phyloP scores from a whole-genome alignment of 2,329 filamentous ascomycete species.

The Diaporthe caulivora region DNA sequence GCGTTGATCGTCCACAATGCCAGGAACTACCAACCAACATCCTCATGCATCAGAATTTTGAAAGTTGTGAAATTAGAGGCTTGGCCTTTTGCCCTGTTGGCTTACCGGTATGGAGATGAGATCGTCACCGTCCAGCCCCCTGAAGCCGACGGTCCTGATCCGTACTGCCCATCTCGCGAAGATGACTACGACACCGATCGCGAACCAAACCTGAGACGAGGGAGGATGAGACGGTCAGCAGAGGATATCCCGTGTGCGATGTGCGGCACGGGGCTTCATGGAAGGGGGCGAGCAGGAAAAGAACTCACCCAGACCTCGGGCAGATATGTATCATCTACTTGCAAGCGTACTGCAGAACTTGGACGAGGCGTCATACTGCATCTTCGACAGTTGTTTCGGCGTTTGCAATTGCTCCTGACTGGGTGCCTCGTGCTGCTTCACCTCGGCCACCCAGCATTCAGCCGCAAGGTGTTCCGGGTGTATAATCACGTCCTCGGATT shows the following conservation, averaged over 20 bases:
- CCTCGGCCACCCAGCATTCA: neutral
- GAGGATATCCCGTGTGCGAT: too few species aligned
- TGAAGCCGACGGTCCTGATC: slow-evolving; percentile 35
- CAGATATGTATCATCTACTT: slow-evolving; percentile 43
- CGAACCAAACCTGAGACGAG: slow-evolving; percentile 25
- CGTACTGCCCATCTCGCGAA: slow-evolving; percentile 30
- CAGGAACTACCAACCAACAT: slow-evolving; percentile 40
- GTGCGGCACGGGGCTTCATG: too few species aligned
- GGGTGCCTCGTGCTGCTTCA: neutral
- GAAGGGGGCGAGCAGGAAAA: neutral
- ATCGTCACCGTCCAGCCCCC: slow-evolving; percentile 34
- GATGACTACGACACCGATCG: slow-evolving; percentile 30
- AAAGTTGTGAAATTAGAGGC: neutral
- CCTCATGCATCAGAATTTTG: neutral
- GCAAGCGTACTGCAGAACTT: slow-evolving; percentile 43
- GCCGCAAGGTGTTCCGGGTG: neutral
- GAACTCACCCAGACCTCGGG: slow-evolving; percentile 39
- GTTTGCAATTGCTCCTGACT: neutral
- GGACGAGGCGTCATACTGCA: slow-evolving; percentile 31
- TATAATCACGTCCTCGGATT: neutral
- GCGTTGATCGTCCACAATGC: slow-evolving; percentile 43
- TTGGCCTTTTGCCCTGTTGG: neutral
- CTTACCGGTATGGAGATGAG: slow-evolving; percentile 34
- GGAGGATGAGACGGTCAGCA: neutral
- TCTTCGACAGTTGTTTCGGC: neutral